Evolutionary conservation across 2,329 filamentous ascomycete species (phyloP).

Genomic region (Pseudopyricularia javanii): DNA sequence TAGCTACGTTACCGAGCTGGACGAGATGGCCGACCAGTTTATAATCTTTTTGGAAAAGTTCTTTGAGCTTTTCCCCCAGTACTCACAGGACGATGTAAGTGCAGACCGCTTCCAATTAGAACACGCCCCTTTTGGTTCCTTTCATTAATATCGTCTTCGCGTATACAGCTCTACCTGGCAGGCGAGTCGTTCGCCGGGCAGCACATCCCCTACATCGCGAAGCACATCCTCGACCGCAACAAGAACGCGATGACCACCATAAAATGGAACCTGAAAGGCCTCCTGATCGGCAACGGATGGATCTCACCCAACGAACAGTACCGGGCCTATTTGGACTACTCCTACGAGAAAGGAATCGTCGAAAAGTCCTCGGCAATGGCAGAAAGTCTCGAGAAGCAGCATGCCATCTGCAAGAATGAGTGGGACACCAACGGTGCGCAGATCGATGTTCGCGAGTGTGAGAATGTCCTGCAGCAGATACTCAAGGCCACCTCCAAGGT

Average conservation of each 20-base stretch:
- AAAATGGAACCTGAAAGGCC: slow-evolving; percentile 68
- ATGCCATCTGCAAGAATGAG: slow-evolving; percentile 55
- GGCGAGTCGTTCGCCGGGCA: slow-evolving; percentile 97
- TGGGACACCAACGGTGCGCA: slow-evolving; percentile 37
- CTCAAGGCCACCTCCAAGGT: slow-evolving; percentile 50
- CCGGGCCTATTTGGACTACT: slow-evolving; percentile 69
- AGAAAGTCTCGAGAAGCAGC: slow-evolving; percentile 54
- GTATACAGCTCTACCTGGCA: slow-evolving; percentile 69
- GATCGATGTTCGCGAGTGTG: slow-evolving; percentile 62
- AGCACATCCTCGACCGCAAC: slow-evolving; percentile 80
- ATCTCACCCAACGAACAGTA: slow-evolving; percentile 88
- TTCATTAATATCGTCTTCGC: neutral
- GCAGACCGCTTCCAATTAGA: neutral
- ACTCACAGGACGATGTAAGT: slow-evolving; percentile 79
- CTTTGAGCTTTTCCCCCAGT: slow-evolving; percentile 83
- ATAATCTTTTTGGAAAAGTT: slow-evolving; percentile 82
- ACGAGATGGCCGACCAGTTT: slow-evolving; percentile 84
- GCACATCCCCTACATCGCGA: slow-evolving; percentile 94
- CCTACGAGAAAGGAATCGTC: slow-evolving; percentile 65
- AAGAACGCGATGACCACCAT: slow-evolving; percentile 36
- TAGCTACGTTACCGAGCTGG: slow-evolving; percentile 72
- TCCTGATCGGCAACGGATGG: slow-evolving; percentile 97
- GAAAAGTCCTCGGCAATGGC: slow-evolving; percentile 51
- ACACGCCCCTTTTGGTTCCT: neutral
- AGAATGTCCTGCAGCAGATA: slow-evolving; percentile 62